Percentiles rank a stretch among this genome's conserved stretches.
Conservation (phyloP, 1,284 basidiomycete species). For the Fomitopsis pinicola region DNA sequence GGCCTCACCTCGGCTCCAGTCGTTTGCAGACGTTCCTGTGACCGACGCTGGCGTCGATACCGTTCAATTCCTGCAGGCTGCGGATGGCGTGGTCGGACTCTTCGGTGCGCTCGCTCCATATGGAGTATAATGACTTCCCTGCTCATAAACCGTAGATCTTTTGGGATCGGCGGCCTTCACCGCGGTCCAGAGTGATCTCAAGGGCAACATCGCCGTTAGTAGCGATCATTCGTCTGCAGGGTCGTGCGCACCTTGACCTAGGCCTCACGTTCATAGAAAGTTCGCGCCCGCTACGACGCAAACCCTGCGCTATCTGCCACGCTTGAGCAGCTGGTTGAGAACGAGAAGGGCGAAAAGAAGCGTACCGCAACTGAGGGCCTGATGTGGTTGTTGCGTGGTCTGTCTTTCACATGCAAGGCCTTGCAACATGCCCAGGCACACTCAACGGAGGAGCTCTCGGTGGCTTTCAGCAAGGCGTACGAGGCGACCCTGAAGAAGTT, state of each 20-base stretch:
- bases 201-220: constrained; percentile 87
- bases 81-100: constrained; percentile 85
- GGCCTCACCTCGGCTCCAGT: constrained; percentile 40
- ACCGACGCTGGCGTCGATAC: constrained; percentile 90
- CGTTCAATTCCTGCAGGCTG: constrained; percentile 82
- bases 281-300: constrained; percentile 74
- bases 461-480: constrained; percentile 83
- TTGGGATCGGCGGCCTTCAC: constrained; percentile 86
- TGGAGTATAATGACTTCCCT: not conserved
- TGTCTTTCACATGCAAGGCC: constrained; percentile 88
- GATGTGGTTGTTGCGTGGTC: constrained; percentile 88
- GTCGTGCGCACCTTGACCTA: not conserved
- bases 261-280: constrained; percentile 60
- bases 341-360: constrained; percentile 88
- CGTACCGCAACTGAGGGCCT: constrained; percentile 86
- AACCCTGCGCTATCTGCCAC: constrained; percentile 67
- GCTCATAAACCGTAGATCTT: constrained; percentile 53
- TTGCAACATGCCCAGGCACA: constrained; percentile 74
- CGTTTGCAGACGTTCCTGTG: constrained; percentile 86
- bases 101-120: constrained; percentile 62
- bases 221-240: constrained; percentile 1
- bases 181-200: constrained; percentile 85
- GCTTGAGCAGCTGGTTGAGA: constrained; percentile 80
- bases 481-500: constrained; percentile 78
- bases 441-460: constrained; percentile 65